Percentiles rank a stretch among this genome's conserved stretches.
Evolutionary conservation across 768 basidiomycete species (phyloP).

Genomic region (Candolleomyces efflorescens): DNA sequence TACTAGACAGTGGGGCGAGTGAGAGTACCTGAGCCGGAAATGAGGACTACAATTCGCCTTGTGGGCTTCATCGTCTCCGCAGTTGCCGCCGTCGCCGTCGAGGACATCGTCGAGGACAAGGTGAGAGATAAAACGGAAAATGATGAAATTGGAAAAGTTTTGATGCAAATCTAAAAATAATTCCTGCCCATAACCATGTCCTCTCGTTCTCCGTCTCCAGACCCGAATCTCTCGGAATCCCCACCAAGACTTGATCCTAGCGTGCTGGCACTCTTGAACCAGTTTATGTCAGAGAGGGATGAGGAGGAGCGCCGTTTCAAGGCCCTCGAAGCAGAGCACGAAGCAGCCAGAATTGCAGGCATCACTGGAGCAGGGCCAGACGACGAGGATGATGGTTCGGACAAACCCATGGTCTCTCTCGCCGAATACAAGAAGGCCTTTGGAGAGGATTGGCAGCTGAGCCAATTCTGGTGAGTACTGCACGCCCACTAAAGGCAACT

Average conservation of each 20-base stretch:
- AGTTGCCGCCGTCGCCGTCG: no score
- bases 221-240: slow-evolving; percentile 26
- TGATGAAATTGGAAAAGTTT: not conserved
- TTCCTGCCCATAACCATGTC: not conserved
- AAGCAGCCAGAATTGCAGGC: slow-evolving; percentile 29
- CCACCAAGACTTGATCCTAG: slow-evolving; percentile 31
- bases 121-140: no score
- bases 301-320: slow-evolving; percentile 41
- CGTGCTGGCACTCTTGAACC: slow-evolving; percentile 37
- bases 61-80: no score
- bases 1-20: not conserved
- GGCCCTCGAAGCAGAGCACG: slow-evolving; percentile 31
- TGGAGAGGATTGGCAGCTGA: slow-evolving; percentile 47
- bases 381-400: slow-evolving; percentile 17
- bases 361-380: slow-evolving; percentile 19
- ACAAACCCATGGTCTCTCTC: slow-evolving; percentile 38
- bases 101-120: no score
- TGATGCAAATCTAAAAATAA: not conserved
- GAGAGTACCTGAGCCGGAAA: slow-evolving; percentile 50
- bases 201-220: slow-evolving; percentile 11
- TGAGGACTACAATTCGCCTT: slow-evolving; percentile 40
- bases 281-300: slow-evolving; percentile 34
- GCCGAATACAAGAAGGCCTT: slow-evolving; percentile 40
- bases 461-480: slow-evolving; percentile 44
- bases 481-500: not conserved